A percentile compares a stretch with the other conserved stretches of the same genome.
Conservation (phyloP, 192 early-diverging fungal species). For the Coemansia sp. region DNA sequence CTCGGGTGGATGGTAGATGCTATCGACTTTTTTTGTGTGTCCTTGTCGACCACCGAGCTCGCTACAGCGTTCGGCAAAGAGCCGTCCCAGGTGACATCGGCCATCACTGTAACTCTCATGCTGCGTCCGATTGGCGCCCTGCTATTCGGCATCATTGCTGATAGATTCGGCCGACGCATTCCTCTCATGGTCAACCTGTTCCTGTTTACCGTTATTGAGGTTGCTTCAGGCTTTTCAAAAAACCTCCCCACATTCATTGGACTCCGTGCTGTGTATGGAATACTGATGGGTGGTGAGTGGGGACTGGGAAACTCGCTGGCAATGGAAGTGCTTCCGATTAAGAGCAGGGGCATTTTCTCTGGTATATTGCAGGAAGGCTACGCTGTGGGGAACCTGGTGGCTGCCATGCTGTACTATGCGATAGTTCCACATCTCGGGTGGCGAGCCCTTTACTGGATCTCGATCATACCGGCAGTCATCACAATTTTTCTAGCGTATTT, state of each 20-base stretch:
- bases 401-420: conserved; percentile 60
- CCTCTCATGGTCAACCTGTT: conserved; percentile 69
- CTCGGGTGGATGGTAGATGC: conserved; percentile 75
- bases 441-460: conserved; percentile 72
- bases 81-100: conserved; percentile 60
- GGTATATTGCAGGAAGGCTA: conserved; percentile 77
- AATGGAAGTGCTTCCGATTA: conserved; percentile 67
- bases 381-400: conserved; percentile 67
- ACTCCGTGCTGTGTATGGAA: conserved; percentile 59
- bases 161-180: conserved; percentile 66
- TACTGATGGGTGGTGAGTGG: conserved; percentile 75
- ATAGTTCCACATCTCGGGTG: conserved; percentile 60
- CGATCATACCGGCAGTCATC: conserved; percentile 59
- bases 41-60: conserved; percentile 59
- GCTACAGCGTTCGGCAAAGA: conserved; percentile 58
- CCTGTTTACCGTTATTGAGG: conserved; percentile 62
- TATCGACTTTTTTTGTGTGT: conserved; percentile 69
- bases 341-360: conserved; percentile 70
- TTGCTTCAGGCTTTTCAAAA: conserved; percentile 64
- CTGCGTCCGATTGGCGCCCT: conserved; percentile 71
- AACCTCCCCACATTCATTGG: conserved; percentile 64
- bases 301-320: conserved; percentile 71
- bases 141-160: conserved; percentile 68
- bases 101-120: conserved; percentile 69
- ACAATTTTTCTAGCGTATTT: conserved; percentile 61